Conservation (phyloP, 352 stramenopile species). For the Phytophthora syringae region DNA sequence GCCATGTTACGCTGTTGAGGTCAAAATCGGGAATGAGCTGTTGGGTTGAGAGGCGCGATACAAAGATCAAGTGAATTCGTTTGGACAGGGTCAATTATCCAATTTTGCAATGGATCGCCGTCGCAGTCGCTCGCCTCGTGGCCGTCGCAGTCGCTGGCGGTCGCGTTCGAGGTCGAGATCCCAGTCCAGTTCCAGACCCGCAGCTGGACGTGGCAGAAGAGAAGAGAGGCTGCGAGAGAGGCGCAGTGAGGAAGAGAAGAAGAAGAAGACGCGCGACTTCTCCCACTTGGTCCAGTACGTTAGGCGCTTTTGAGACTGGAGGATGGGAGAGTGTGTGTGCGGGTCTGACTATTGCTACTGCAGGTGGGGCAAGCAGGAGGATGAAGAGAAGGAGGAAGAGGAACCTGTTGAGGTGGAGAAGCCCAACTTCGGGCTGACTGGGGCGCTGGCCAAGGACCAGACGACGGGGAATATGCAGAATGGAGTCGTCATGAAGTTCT, state of each 20-base stretch:
- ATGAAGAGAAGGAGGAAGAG: conserved; percentile 58
- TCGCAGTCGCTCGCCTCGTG: conserved; percentile 15
- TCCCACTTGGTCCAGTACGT: conserved; percentile 63
- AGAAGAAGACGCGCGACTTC: conserved; percentile 67
- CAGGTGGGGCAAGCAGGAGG: conserved; percentile 81
- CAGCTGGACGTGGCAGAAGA: conserved; percentile 1
- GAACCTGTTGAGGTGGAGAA: conserved; percentile 89
- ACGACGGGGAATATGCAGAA: conserved; percentile 96
- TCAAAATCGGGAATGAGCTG: conserved; percentile 6
- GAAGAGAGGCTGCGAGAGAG: not conserved
- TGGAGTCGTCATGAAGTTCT: conserved; percentile 97
- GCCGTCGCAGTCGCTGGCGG: conserved; percentile 27
- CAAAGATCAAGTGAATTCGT: conserved; percentile 26
- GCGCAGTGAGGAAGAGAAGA: conserved; percentile 31
- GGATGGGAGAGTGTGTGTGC: too few relatives aligned
- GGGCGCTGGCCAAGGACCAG: conserved; percentile 96
- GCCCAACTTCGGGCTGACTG: conserved; percentile 97
- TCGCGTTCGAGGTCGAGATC: conserved; percentile 14
- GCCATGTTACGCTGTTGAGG: conserved; percentile 2
- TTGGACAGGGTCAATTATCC: conserved; percentile 20
- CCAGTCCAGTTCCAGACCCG: conserved; percentile 26
- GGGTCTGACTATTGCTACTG: too few relatives aligned
- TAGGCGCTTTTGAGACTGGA: too few relatives aligned
- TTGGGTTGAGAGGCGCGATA: conserved; percentile 13
- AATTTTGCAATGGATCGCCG: conserved; percentile 27